Evolutionary conservation across 2,329 filamentous ascomycete genomes (phyloP), one percentile per base, ranked within the genome.

Genomic region (Aspergillus sp.): DNA sequence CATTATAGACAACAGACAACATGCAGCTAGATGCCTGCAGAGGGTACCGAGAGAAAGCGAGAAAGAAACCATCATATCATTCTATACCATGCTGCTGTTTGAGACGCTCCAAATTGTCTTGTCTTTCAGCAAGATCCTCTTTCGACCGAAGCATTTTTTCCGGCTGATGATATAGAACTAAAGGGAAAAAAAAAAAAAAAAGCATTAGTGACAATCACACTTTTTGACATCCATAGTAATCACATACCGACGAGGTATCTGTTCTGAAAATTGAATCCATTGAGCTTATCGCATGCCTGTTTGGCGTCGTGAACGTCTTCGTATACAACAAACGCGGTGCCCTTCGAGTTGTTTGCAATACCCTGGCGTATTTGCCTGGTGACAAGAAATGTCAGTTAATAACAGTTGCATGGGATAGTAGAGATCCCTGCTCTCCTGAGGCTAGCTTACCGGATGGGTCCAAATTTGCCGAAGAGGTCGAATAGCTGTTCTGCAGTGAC

Each of bases 251-350:
- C 93, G 60, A 98, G 88, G 73, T 98, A 98, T 68, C 93, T 87
- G 75, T 91, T 95, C 77, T 98, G 93, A 72, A 98, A 98, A 77
- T 98, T 98, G 83, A 95, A 98, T 68, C 93, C 93, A 78, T 98
- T 98, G 70, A 98, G 79, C 77, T 97, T 96, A 78, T 98, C 93
- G 79, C 93, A 97, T 65, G 93, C 93, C 73, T 90, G 85, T 77
- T 98, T 98, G 57, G 93, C 90, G 78, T 98, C 93, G 81, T 93
- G 87, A 58, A 97, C 91, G 79, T 98, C 93, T 73, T 97, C 93
- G 78, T 96, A 98, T 72, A 98, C 93, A 60, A 98, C 93, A 72
- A 95, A 98, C 57, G 91, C 93, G 42, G 93, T 98, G 68, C 93
- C 93, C 73, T 97, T 98, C 63, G 93, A 96, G 70, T 93, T 91